Evolutionary conservation across 139 green algal species (phyloP), one percentile per base, ranked within the genome.

Genomic region (Tetraselmis chui): DNA sequence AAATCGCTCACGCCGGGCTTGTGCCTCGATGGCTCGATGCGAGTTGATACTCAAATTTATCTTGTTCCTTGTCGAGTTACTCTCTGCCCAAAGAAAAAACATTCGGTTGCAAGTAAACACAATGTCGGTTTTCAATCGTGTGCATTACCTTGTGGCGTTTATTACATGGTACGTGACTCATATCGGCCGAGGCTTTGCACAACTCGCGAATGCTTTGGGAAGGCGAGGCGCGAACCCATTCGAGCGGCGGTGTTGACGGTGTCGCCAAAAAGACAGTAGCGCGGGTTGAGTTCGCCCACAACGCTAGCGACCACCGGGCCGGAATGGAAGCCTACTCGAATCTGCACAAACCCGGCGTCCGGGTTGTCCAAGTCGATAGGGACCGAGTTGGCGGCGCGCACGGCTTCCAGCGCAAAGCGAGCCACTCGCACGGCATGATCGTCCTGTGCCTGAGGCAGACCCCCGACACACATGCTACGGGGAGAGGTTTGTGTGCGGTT

Each of bases 271-370:
- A 85, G 78, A 26, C n/a, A 76, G 25, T 77, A 83, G 2, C 77
- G 28, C 22, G 77, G 80, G 23, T 76, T 29, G 27, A 80, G 29
- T 23, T 31, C 5, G 11, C 82, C 82, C 18, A 85, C 76, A 2
- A 83, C 59, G 31, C 32, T 32, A 5, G 28, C 78, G 29, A 85
- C 83, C n/a, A 83, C 32, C 1, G 83, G 79, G 26, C 83, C 83
- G 29, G 83, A 85, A 59, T 86, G 83, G 28, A 87, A n/a, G 11
- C 83, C 83, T 80, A 75, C 25, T 11, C 79, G 31, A n/a, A 77
- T 77, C 74, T 77, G 74, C 74, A 77, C 74, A 25, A 30, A 77
- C 5, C 74, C 74, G 26, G n/a, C 26, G 26, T 77, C 74, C 74
- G 25, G 26, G 2, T 77, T 77, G 2, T 29, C 74, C 74, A 28